Percentiles rank a stretch among this genome's conserved stretches.
These are phyloP conservation scores for Pholiota molesta DNA, from an alignment of 768 basidiomycete species.

Conservation along the genomic window DNA sequence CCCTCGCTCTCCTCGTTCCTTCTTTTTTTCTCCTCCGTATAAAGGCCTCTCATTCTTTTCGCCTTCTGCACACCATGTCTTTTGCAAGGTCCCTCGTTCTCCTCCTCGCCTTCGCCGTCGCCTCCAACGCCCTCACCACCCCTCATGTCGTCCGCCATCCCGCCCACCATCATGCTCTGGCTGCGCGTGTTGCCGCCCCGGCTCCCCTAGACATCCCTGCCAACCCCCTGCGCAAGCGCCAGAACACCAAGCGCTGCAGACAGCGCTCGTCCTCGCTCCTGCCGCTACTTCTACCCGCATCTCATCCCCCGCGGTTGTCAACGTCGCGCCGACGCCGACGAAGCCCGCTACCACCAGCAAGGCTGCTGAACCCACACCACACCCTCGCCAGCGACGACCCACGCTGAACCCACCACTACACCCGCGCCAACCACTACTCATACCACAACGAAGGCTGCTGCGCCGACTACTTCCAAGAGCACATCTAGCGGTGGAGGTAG, in stretches of 20 bases:
- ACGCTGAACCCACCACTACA: conserved; percentile 19
- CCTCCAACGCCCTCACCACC: conserved; percentile 39
- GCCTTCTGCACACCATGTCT: conserved; percentile 34
- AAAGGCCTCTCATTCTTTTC: conserved; percentile 16
- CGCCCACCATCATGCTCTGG: conserved; percentile 45
- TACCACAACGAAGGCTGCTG: conserved; percentile 18
- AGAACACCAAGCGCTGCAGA: conserved; percentile 38
- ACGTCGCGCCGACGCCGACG: conserved; percentile 20
- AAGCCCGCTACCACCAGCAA: conserved; percentile 12
- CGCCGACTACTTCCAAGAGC: conserved; percentile 5
- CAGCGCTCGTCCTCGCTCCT: conserved; percentile 30
- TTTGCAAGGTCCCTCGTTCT: conserved; percentile 46
- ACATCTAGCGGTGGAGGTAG: conserved; percentile 19
- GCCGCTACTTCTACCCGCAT: conserved; percentile 14
- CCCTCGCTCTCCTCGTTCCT: conserved; percentile 14
- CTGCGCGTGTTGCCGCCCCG: conserved; percentile 44
- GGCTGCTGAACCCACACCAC: conserved; percentile 12
- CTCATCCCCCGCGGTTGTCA: conserved; percentile 11
- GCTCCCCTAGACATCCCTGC: conserved; percentile 26
- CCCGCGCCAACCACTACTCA: conserved; percentile 17
- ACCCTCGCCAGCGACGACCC: conserved; percentile 4
- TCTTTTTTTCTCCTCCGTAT: conserved; percentile 12
- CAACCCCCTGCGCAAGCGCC: conserved; percentile 30
- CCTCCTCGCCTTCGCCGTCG: conserved; percentile 44
- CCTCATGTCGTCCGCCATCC: conserved; percentile 40